These are phyloP conservation scores for Camillea tinctor DNA, from an alignment of 2,329 filamentous ascomycete species.

Conservation along the genomic window DNA sequence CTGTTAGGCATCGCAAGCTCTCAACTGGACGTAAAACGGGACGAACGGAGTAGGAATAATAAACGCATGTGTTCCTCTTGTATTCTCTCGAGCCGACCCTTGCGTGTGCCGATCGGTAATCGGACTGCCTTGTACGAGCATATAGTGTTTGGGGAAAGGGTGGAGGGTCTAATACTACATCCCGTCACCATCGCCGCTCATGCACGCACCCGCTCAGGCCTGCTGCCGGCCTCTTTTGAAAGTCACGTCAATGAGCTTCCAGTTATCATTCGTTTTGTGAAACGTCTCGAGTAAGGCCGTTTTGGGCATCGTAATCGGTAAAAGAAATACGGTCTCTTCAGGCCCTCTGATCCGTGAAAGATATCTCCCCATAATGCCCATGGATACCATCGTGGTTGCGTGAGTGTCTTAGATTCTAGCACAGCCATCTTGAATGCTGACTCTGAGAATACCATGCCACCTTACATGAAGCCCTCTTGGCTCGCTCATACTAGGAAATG, in stretches of 20 bases:
- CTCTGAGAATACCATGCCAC: neutral
- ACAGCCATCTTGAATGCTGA: slow-evolving; percentile 9
- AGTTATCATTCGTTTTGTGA: slow-evolving; percentile 16
- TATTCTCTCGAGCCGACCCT: neutral
- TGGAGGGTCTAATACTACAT: neutral
- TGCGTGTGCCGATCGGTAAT: neutral
- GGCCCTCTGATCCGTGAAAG: slow-evolving; percentile 7
- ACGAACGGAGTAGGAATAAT: neutral
- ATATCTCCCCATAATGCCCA: slow-evolving; percentile 12
- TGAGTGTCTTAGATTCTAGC: slow-evolving; percentile 25
- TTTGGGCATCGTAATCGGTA: slow-evolving; percentile 20
- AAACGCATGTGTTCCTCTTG: neutral
- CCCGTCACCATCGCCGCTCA: slow-evolving; percentile 14
- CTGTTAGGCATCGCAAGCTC: neutral
- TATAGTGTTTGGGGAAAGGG: neutral
- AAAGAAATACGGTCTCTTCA: slow-evolving; percentile 12
- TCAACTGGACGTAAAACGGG: neutral
- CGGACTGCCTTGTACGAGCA: neutral
- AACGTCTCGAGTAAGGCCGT: slow-evolving; percentile 12
- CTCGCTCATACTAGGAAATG: slow-evolving; percentile 14
- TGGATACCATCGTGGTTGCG: slow-evolving; percentile 22
- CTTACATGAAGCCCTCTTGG: neutral
- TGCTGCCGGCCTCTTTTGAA: slow-evolving; percentile 20
- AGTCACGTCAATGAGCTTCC: slow-evolving; percentile 17
- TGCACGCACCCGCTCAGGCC: slow-evolving; percentile 20